Base-by-base conservation (phyloP, 2,329 filamentous ascomycete species). In the Cryoendolithus antarcticus region DNA sequence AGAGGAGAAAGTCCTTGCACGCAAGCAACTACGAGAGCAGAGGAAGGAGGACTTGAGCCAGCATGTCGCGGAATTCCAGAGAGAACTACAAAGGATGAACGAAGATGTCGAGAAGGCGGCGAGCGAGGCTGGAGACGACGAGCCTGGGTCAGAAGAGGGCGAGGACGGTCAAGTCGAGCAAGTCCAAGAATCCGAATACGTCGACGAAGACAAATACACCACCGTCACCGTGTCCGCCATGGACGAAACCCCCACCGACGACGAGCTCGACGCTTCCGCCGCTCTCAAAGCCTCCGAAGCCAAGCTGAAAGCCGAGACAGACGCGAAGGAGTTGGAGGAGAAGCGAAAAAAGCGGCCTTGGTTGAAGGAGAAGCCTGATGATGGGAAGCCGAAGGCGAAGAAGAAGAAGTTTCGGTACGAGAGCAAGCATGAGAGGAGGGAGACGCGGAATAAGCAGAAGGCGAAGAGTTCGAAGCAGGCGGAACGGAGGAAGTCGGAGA, bases 401-500 rank as follows among this genome's bases (percentile, higher is more conserved):
- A 85, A 82, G 66, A 86, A 82, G 65, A 93, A 88, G 69, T 96
- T 96, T 58, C 76, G 85, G 46, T 98, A 98, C 61, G 86, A 96
- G 65, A 82, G 73, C 45, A 94, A 93, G 65, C 65, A 77, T 27
- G 89, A 95, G 52, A 74, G 91, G 54, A 82, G 73, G 55, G 54
- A 68, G 27, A 70, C 70, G 32, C 62, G 70, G 47, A 58, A 66
- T 39, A 80, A 85, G 60, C 64, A 88, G 51, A 75, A 77, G 35
- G 65, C 74, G 48, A 75, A 73, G 54, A 93, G 83, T 60, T 72
- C 75, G 51, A 84, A 75, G 59, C 74, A 77, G 49, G 84, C 80
- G 48, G 75, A 33, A 34, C 43, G 43, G 19, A 37, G 32, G 34
- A 19, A 19, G 15, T 3, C 3, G 15, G 15, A 19, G 15, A 19